Evolutionary conservation across 192 early-diverging fungal genomes (phyloP), one percentile per base, ranked within the genome.

Genomic region (Radiomyces spectabilis): DNA sequence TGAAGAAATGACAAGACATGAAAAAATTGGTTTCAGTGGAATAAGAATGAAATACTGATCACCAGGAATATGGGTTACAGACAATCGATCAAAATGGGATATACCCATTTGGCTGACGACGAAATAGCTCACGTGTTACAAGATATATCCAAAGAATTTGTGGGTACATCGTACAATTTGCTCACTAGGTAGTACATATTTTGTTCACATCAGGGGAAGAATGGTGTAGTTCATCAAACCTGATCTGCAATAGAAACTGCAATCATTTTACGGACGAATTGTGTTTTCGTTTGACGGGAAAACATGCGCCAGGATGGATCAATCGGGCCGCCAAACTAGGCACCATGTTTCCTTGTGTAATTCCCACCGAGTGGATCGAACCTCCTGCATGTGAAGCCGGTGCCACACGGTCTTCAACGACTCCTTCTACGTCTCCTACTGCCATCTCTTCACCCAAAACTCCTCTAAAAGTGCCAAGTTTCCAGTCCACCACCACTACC

Each of bases 191-290:
- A 21, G 22, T 21, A 15, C 16, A 27, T 40, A 15, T 40, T 4
- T n/a, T n/a, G n/a, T n/a, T n/a, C n/a, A n/a, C n/a, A n/a, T n/a
- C n/a, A n/a, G n/a, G n/a, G n/a, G n/a, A n/a, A n/a, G n/a, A n/a
- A n/a, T n/a, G n/a, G n/a, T n/a, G n/a, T n/a, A n/a, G n/a, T n/a
- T n/a, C n/a, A n/a, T n/a, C n/a, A n/a, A 26, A 50, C 34, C 42
- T 44, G 3, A 12, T 19, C n/a, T 53, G 13, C 10, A 54, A 3
- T 51, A 59, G 67, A 41, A 69, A 69, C 19, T 69, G 67, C 27
- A 69, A 69, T 39, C 61, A 69, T 35, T 69, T 69, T 35, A 63
- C 67, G 12, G 60, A 57, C 13, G 61, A 58, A 22, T 51, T 69
- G 32, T 53, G 57, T 19, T n/a, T 22, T 25, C 57, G 52, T 12